phyloP scores from a whole-genome alignment of 2,329 filamentous ascomycete species.

The Sporothrix dimorphospora region DNA sequence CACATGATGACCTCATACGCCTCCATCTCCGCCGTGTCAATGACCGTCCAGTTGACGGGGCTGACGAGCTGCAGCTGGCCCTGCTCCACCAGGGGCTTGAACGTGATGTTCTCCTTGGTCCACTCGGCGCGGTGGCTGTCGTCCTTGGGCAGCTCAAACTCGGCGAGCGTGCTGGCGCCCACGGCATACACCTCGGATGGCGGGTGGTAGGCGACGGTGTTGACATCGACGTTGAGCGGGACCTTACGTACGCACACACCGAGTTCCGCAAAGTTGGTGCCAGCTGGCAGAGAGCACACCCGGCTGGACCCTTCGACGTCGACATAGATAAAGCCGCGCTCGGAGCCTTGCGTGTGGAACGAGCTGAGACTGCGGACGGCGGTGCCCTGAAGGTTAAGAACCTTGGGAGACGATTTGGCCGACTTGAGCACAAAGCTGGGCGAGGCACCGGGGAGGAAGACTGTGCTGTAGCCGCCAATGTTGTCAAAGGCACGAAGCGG shows the following conservation, averaged over 20 bases:
- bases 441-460: conserved; percentile 80
- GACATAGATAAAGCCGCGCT: conserved; percentile 81
- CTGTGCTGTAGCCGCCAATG: conserved; percentile 75
- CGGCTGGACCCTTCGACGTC: conserved; percentile 73
- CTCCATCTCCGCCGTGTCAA: conserved; percentile 76
- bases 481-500: conserved; percentile 63
- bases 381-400: conserved; percentile 71
- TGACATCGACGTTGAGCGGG: conserved; percentile 68
- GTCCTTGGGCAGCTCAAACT: conserved; percentile 84
- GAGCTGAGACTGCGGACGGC: conserved; percentile 72
- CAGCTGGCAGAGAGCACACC: conserved; percentile 69
- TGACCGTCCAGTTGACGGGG: conserved; percentile 73
- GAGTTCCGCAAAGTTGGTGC: conserved; percentile 69
- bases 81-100: conserved; percentile 70
- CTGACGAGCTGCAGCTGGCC: conserved; percentile 79
- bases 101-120: conserved; percentile 67
- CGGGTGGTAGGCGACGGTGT: conserved; percentile 75
- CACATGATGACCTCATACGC: conserved; percentile 77
- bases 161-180: conserved; percentile 67
- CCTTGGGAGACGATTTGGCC: conserved; percentile 72
- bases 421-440: conserved; percentile 84
- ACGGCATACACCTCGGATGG: conserved; percentile 75
- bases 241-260: conserved; percentile 77
- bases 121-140: conserved; percentile 83
- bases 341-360: conserved; percentile 77